Evolutionary conservation across 176 grass and related monocot species (phyloP).

Genomic region (Triticum timopheevii): DNA sequence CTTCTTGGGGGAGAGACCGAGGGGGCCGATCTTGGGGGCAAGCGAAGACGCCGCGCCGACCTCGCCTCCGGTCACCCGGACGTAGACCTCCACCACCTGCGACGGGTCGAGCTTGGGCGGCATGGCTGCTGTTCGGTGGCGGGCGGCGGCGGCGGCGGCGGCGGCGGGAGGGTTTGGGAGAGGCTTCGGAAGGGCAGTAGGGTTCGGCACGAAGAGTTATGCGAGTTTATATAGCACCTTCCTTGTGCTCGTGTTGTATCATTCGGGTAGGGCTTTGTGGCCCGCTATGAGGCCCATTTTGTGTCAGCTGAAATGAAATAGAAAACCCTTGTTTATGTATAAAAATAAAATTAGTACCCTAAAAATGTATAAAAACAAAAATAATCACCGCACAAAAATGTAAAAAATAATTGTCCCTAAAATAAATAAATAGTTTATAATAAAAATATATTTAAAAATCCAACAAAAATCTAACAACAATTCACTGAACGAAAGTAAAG

Average conservation of each 20-base stretch:
- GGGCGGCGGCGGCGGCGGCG: neutral
- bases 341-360: too few relatives aligned
- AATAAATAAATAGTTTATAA: too few relatives aligned
- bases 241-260: neutral
- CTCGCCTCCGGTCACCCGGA: conserved; percentile 90
- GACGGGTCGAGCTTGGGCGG: conserved; percentile 79
- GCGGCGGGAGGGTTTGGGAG: neutral
- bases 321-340: too few relatives aligned
- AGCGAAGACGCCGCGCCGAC: conserved; percentile 86
- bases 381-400: too few relatives aligned
- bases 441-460: too few relatives aligned
- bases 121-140: conserved; percentile 40
- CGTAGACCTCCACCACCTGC: conserved; percentile 88
- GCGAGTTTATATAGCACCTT: conserved; percentile 14
- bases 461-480: too few relatives aligned
- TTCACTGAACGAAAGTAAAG: too few relatives aligned
- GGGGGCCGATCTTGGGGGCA: conserved; percentile 85
- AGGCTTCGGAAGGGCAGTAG: conserved; percentile 18
- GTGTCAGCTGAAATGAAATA: too few relatives aligned
- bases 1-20: conserved; percentile 98
- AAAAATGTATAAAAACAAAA: too few relatives aligned
- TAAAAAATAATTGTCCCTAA: too few relatives aligned
- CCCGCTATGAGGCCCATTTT: neutral
- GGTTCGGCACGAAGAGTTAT: neutral
- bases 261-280: neutral